Evolutionary conservation across 2,329 filamentous ascomycete species (phyloP), one percentile per base, ranked within the genome.

Genomic region (Aspergillus sp.): DNA sequence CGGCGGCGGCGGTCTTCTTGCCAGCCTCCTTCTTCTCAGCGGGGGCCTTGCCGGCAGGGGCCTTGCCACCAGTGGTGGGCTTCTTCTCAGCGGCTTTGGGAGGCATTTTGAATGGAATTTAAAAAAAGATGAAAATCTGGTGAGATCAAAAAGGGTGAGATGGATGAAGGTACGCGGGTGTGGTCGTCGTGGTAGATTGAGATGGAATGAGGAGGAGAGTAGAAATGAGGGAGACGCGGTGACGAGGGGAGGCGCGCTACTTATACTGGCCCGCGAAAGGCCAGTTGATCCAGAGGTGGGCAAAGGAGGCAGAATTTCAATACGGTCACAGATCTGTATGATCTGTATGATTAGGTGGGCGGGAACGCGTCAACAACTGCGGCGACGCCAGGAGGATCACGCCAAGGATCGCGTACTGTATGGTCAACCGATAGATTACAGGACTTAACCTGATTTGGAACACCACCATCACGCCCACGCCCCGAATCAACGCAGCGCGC

Each of bases 1-100:
- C 86, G 56, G 93, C 91, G 65, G 84, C 80, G 46, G 75, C 69
- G 49, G 94, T 97, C 89, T 97, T 99, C 90, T 99, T 99, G 83
- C 93, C 94, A 63, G 93, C 94, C 81, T 97, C 93, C 88, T 97
- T 97, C 89, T 97, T 97, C 87, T 97, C 92, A 73, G 88, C 89
- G 56, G 93, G 91, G 44, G 86, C 85, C 77, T 88, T 88, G 71
- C 84, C 84, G 70, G 85, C 87, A 63, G 87, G 86, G 68, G 93
- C 93, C 91, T 97, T 97, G 81, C 91, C 85, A 82, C 89, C 93
- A 73, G 84, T 87, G 79, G 81, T 84, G 80, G 93, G 92, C 86
- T 96, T 97, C 91, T 97, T 97, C 82, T 95, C 89, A 74, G 93
- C 93, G 73, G 89, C 88, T 84, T 97, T 97, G 75, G 94, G 93